Conservation (phyloP, 371 early-diverging fungal species). For the Haplosporangium sp. region DNA sequence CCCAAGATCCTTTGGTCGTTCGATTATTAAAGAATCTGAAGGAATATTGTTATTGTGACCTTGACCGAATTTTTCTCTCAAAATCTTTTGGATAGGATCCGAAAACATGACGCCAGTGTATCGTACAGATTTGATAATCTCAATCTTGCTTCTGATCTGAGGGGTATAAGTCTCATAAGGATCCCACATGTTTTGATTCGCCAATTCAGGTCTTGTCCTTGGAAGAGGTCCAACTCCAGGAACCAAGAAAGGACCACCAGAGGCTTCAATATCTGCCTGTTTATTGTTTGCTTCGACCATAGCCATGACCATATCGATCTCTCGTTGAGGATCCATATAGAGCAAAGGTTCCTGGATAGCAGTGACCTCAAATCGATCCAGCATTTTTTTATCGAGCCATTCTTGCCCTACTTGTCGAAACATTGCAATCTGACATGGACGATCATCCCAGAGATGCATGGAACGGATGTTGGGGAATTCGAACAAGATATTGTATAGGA, state of each 20-base stretch:
- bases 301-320: slow-evolving; percentile 32
- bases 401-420: slow-evolving; percentile 48
- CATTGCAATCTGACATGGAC: slow-evolving; percentile 44
- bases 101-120: slow-evolving; percentile 54
- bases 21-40: slow-evolving; percentile 7
- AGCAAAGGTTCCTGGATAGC: slow-evolving; percentile 34
- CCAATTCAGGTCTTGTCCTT: slow-evolving; percentile 39
- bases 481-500: slow-evolving; percentile 45
- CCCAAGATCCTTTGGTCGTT: slow-evolving; percentile 17
- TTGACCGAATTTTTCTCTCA: slow-evolving; percentile 11
- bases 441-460: slow-evolving; percentile 53
- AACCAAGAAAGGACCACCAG: slow-evolving; percentile 38
- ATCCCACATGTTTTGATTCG: slow-evolving; percentile 36
- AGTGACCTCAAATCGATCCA: slow-evolving; percentile 40
- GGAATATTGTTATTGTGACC: neutral
- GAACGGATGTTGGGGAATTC: slow-evolving; percentile 37
- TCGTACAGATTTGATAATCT: slow-evolving; percentile 26
- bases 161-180: slow-evolving; percentile 50
- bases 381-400: slow-evolving; percentile 42
- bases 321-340: slow-evolving; percentile 41
- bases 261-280: slow-evolving; percentile 34
- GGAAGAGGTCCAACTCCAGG: slow-evolving; percentile 35
- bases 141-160: slow-evolving; percentile 28
- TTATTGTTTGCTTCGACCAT: slow-evolving; percentile 47
- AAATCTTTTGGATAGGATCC: slow-evolving; percentile 21